Evolutionary conservation across 495 filamentous ascomycete species (phyloP).

Genomic region (Tuber aestivum): DNA sequence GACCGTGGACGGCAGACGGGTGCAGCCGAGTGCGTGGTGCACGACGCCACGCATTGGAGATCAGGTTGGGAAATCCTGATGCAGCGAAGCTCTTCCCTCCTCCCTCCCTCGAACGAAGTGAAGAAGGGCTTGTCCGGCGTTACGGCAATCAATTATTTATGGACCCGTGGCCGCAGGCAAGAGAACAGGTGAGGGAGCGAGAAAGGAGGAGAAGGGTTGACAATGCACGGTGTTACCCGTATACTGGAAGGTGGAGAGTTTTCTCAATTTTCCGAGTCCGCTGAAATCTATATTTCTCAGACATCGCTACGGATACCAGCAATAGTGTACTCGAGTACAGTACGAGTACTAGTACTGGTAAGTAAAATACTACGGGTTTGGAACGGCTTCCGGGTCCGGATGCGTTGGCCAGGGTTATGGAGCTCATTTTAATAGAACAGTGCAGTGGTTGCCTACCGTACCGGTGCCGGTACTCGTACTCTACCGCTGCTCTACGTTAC

Average conservation of each 20-base stretch:
- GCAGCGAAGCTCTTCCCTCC: not conserved
- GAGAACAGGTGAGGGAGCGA: not conserved
- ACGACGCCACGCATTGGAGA: not conserved
- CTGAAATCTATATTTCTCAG: too few species aligned
- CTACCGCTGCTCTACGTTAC: too few species aligned
- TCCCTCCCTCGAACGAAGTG: not conserved
- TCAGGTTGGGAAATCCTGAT: not conserved
- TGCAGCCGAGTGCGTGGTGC: not conserved
- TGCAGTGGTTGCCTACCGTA: not conserved
- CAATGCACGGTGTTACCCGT: not conserved
- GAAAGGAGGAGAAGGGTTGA: not conserved
- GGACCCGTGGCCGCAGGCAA: not conserved
- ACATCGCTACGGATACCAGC: too few species aligned
- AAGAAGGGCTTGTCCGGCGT: not conserved
- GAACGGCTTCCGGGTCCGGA: not conserved
- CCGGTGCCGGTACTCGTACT: too few species aligned
- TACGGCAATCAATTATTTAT: too few species aligned
- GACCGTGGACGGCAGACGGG: not conserved
- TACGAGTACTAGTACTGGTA: too few species aligned
- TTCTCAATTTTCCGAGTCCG: too few species aligned
- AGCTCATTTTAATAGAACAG: not conserved
- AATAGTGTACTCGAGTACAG: not conserved
- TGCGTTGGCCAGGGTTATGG: not conserved
- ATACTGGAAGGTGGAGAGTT: not conserved
- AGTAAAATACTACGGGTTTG: not conserved